phyloP scores from a whole-genome alignment of 116 monocot genomes.

The Cymodocea nodosa region DNA sequence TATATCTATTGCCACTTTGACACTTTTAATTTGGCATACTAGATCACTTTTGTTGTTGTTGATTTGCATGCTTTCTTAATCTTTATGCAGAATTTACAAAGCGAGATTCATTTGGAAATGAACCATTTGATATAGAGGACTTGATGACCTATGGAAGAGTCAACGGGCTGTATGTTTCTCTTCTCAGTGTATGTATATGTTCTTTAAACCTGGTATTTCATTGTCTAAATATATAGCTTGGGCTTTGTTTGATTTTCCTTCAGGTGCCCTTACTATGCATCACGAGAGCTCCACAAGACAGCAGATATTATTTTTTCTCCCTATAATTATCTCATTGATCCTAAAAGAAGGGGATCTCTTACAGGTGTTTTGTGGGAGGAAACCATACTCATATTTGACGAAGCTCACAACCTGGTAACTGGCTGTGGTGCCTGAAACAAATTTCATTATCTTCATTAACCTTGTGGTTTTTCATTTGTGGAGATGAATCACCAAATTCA shows the following conservation, averaged over 20 bases:
- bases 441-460: background rate
- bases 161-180: slow-evolving; percentile 52
- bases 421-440: background rate
- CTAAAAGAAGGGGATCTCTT: slow-evolving; percentile 66
- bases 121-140: slow-evolving; percentile 95
- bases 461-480: background rate
- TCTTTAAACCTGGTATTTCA: background rate
- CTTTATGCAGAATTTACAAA: slow-evolving; percentile 52
- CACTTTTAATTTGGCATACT: no score
- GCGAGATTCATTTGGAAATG: slow-evolving; percentile 54
- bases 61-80: background rate
- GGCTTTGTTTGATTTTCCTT: slow-evolving; percentile 7
- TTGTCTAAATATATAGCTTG: background rate
- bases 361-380: slow-evolving; percentile 68
- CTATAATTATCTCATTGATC: slow-evolving; percentile 96
- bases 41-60: no score
- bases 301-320: slow-evolving; percentile 96
- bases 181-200: slow-evolving; percentile 3
- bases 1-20: no score
- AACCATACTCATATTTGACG: slow-evolving; percentile 90
- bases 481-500: background rate
- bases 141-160: slow-evolving; percentile 67
- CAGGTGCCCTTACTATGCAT: slow-evolving; percentile 94
- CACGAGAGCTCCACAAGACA: slow-evolving; percentile 70
- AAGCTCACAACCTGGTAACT: slow-evolving; percentile 94